Conservation (phyloP, 306 rosid species). For the Cyclanthera cordifolia region DNA sequence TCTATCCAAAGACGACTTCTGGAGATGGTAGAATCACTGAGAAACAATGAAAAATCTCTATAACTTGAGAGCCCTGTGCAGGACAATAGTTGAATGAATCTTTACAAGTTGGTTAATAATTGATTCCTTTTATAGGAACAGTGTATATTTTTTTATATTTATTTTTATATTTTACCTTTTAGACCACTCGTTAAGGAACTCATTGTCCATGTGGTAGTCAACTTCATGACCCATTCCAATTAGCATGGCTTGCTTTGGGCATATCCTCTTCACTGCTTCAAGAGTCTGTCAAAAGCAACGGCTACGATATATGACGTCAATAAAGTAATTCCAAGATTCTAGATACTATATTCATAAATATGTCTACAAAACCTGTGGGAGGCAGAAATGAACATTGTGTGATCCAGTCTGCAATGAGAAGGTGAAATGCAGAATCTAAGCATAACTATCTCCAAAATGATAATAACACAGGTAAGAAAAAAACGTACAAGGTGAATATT, state of each 20-base stretch:
- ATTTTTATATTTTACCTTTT: too few relatives aligned
- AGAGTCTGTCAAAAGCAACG: constrained; percentile 42
- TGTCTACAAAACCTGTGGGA: constrained; percentile 63
- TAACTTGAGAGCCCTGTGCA: neutral
- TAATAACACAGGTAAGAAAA: neutral
- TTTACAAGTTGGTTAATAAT: neutral
- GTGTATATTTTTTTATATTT: neutral
- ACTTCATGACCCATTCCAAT: constrained; percentile 84
- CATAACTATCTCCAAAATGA: neutral
- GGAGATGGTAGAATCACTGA: neutral
- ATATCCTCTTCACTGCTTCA: constrained; percentile 77
- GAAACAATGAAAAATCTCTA: neutral
- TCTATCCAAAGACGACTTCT: neutral
- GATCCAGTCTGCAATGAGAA: constrained; percentile 43
- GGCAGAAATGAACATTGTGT: constrained; percentile 71
- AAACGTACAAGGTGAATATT: neutral
- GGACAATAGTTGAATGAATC: neutral
- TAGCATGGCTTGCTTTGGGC: constrained; percentile 70
- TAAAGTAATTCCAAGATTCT: neutral
- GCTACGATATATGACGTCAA: constrained; percentile 15
- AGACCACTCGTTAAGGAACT: constrained; percentile 68
- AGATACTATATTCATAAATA: constrained; percentile 4
- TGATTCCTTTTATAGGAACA: neutral
- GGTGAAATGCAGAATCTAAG: neutral
- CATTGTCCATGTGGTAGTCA: constrained; percentile 75